Base-by-base conservation (phyloP, 2,329 filamentous ascomycete species). In the Colletotrichum eleusines region DNA sequence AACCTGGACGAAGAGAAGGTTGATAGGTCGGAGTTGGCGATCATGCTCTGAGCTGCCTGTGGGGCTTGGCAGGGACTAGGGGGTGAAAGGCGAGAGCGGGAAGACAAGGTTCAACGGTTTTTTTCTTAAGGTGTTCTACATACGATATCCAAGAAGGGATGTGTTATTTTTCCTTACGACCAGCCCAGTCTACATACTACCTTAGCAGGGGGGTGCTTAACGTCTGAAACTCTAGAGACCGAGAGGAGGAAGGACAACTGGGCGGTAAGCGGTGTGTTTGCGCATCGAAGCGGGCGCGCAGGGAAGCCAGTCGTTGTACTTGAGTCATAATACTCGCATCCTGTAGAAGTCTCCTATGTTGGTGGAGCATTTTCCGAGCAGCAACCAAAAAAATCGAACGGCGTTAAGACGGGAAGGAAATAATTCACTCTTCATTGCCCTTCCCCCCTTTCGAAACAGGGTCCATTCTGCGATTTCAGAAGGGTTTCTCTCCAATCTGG, bases 1-100 rank as follows among this genome's bases (percentile, higher is more conserved):
- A 92, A 92, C 74, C 82, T 98, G 74, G 92, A 93, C 66, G 94
- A 96, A 72, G 93, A 96, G 74, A 90, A 90, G 69, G 84, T 95
- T 77, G 90, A 93, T 76, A 87, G 95, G 77, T 89, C 92, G 51
- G 95, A 98, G 83, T 80, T 98, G 80, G 90, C 90, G 12, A 95
- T 97, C 81, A 88, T 97, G 76, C 85, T 97, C 80, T 97, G 86
- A 86, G 73, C 46, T 44, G 20, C 11, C 2, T 6, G 6, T 23
- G 26, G 58, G 44, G 38, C 3, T 42, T 28, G 44, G 20, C 50
- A 57, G 51, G 50, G 51, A 55, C 9, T 23, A 35, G 35, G 46
- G 54, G 28, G 23, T 14, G 46, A 14, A 28, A 42, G 28, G 26
- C 46, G 23, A 42, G 48, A 54, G 57, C 42, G 44, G 55, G 33